Evolutionary conservation across 306 rosid genomes (phyloP).

Genomic region (Prunus campanulata): DNA sequence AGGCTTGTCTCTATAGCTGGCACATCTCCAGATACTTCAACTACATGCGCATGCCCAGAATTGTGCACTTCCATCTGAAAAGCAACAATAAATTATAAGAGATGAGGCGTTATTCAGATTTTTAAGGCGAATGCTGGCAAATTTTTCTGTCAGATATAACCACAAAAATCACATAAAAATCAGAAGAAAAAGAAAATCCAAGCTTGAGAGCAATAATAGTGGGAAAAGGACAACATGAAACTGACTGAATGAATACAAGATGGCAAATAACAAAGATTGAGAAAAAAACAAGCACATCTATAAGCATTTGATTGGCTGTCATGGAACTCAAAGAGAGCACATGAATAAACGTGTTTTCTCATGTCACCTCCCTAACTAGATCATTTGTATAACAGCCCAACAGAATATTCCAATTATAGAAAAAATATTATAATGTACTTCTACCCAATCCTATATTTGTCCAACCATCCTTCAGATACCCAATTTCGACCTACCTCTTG

Average conservation of each 20-base stretch:
- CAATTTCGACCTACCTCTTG: not conserved
- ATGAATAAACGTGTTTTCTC: not conserved
- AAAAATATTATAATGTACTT: not conserved
- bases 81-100: not conserved
- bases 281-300: not conserved
- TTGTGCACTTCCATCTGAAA: slow-evolving; percentile 56
- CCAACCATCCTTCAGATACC: not conserved
- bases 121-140: not conserved
- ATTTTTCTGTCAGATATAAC: not conserved
- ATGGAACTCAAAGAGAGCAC: not conserved
- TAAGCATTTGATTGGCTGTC: not conserved
- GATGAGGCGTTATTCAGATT: not conserved
- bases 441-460: not conserved
- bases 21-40: slow-evolving; percentile 46
- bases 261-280: not conserved
- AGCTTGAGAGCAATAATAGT: not conserved
- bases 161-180: not conserved
- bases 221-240: not conserved
- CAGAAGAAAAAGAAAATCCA: not conserved
- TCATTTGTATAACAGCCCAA: not conserved
- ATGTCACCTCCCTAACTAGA: not conserved
- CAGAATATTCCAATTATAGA: not conserved
- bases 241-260: not conserved
- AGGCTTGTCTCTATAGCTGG: slow-evolving; percentile 27
- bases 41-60: slow-evolving; percentile 34